phyloP scores from a whole-genome alignment of 225 moss, liverwort and hornwort genomes.

The Asterella californica region DNA sequence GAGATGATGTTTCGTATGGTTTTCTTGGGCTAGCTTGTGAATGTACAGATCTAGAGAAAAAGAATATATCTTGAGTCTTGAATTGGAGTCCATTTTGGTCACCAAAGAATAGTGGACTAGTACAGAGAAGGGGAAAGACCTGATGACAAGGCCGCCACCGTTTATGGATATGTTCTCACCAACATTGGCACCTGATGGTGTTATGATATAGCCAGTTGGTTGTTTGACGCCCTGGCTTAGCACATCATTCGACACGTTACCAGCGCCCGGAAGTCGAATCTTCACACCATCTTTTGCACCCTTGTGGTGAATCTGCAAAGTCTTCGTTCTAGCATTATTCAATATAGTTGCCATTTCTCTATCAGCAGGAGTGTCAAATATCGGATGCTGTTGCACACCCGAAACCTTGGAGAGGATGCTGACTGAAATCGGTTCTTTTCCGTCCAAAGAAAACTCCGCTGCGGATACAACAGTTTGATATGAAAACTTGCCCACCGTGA shows the following conservation, averaged over 20 bases:
- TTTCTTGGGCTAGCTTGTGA: too few species aligned
- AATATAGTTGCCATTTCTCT: conserved; percentile 25
- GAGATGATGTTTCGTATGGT: too few species aligned
- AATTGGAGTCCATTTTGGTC: too few species aligned
- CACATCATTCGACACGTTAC: conserved; percentile 6
- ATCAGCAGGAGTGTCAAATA: conserved; percentile 12
- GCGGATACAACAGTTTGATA: conserved; percentile 7
- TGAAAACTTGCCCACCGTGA: neutral
- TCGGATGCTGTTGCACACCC: conserved; percentile 3
- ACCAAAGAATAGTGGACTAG: too few species aligned
- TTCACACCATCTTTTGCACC: conserved; percentile 38
- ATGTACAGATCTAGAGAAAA: too few species aligned
- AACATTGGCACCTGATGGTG: conserved; percentile 31
- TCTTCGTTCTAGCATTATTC: conserved; percentile 4
- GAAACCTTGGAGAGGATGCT: neutral
- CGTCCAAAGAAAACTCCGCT: neutral
- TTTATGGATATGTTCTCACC: conserved; percentile 43
- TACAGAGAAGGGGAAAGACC: conserved; percentile 13
- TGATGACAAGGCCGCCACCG: conserved; percentile 38
- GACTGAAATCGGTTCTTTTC: neutral
- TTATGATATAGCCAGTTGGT: conserved; percentile 34
- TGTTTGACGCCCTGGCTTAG: conserved; percentile 25
- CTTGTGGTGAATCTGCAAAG: conserved; percentile 29
- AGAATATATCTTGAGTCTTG: too few species aligned
- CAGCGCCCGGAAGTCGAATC: conserved; percentile 27